Conservation (phyloP, 1,284 basidiomycete genomes). For the Bjerkandera adusta region DNA sequence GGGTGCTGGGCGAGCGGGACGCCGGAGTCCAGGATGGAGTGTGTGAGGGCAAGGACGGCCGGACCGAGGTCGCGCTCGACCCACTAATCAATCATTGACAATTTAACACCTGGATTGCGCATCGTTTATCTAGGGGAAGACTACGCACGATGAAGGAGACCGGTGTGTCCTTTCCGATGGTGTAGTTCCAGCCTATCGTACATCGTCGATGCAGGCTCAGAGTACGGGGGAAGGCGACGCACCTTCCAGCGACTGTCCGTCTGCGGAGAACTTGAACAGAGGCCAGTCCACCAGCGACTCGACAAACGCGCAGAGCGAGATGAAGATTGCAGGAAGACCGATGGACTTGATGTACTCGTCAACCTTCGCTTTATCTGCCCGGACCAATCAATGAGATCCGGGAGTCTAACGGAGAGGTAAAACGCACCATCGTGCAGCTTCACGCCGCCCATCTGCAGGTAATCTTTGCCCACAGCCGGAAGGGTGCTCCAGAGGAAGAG, state of each 20-base stretch:
- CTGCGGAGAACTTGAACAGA: not conserved
- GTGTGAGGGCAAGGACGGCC: not conserved
- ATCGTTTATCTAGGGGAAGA: not conserved
- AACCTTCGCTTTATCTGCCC: not conserved
- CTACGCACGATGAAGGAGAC: not conserved
- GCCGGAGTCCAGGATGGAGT: not conserved
- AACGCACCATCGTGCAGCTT: not conserved
- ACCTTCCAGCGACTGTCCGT: not conserved
- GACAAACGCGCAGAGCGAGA: not conserved
- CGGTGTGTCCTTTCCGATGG: not conserved
- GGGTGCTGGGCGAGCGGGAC: not conserved
- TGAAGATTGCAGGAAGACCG: not conserved
- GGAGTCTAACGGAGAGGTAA: not conserved
- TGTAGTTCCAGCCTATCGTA: not conserved
- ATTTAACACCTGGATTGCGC: no score
- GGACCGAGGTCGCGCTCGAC: conserved; percentile 1
- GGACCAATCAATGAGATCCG: not conserved
- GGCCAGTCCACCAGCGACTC: not conserved
- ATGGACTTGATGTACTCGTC: conserved; percentile 1
- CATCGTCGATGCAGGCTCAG: not conserved
- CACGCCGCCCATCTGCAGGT: not conserved
- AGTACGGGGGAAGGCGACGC: not conserved
- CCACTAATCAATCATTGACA: not conserved
- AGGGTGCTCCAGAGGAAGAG: conserved; percentile 1
- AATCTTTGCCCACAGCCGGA: not conserved